phyloP scores from a whole-genome alignment of 208 protist genomes.

The Acanthamoeba triangularis region DNA sequence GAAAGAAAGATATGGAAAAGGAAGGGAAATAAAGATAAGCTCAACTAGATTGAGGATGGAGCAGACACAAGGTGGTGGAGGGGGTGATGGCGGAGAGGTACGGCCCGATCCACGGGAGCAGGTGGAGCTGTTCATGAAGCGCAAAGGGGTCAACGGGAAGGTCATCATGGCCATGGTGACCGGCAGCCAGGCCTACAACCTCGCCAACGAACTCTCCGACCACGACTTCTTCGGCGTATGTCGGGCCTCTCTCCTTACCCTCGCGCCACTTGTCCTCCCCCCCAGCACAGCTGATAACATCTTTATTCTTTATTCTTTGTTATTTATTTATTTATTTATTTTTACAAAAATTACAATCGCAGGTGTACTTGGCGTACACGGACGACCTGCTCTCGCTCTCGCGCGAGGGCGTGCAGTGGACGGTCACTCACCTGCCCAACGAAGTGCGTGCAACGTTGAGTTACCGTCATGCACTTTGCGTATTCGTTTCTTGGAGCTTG shows the following conservation, averaged over 20 bases:
- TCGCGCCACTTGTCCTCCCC: background rate
- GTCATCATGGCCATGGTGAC: constrained; percentile 69
- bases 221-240: constrained; percentile 57
- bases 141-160: constrained; percentile 10
- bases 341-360: background rate
- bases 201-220: constrained; percentile 56
- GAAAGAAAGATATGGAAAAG: no score
- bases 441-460: background rate
- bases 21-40: background rate
- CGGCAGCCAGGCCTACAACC: constrained; percentile 74
- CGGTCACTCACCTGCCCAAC: constrained; percentile 3
- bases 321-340: background rate
- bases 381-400: constrained; percentile 66
- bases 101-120: background rate
- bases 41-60: background rate
- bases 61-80: background rate
- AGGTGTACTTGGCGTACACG: constrained; percentile 41
- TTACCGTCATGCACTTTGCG: no score
- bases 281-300: background rate
- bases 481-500: no score
- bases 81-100: background rate
- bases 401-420: constrained; percentile 25
- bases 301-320: background rate
- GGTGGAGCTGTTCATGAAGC: constrained; percentile 46
- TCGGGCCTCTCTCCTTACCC: background rate